Evolutionary conservation across 225 moss, liverwort and hornwort species (phyloP).

Genomic region (Pseudoscleropodium purum): DNA sequence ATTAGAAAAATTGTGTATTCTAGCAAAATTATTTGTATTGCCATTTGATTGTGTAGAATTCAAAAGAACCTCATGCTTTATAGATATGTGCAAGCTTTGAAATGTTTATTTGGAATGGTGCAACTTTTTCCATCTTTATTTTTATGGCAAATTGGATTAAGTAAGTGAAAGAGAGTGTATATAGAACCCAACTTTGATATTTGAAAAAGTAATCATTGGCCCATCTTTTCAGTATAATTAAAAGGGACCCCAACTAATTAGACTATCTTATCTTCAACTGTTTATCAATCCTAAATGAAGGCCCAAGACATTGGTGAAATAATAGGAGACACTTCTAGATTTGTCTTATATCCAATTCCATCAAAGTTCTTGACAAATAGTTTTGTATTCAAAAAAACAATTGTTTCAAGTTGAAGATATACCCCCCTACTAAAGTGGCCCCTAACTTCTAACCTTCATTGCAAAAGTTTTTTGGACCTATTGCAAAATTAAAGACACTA

Average conservation of each 20-base stretch:
- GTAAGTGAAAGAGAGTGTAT: too few species aligned
- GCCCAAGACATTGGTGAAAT: not conserved
- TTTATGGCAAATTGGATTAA: too few species aligned
- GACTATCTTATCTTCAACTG: not conserved
- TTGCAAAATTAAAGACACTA: too few species aligned
- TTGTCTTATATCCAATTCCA: not conserved
- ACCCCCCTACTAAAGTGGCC: not conserved
- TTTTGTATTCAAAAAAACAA: not conserved
- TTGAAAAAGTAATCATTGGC: not conserved
- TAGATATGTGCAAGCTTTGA: too few species aligned
- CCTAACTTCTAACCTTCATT: not conserved
- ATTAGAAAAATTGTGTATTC: too few species aligned
- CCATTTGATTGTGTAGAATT: too few species aligned
- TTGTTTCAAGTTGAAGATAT: not conserved
- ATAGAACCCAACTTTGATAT: too few species aligned
- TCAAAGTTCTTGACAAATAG: not conserved
- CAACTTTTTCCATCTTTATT: too few species aligned
- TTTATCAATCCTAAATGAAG: not conserved
- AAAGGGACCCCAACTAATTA: accelerated
- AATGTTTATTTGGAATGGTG: too few species aligned
- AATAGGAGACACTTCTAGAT: not conserved
- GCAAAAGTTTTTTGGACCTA: accelerated
- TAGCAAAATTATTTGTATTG: too few species aligned
- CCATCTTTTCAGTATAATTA: not conserved
- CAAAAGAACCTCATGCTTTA: too few species aligned